Percentiles rank a stretch among this genome's conserved stretches.
phyloP scores from a whole-genome alignment of 2,329 filamentous ascomycete species.

The Knufia fluminis region DNA sequence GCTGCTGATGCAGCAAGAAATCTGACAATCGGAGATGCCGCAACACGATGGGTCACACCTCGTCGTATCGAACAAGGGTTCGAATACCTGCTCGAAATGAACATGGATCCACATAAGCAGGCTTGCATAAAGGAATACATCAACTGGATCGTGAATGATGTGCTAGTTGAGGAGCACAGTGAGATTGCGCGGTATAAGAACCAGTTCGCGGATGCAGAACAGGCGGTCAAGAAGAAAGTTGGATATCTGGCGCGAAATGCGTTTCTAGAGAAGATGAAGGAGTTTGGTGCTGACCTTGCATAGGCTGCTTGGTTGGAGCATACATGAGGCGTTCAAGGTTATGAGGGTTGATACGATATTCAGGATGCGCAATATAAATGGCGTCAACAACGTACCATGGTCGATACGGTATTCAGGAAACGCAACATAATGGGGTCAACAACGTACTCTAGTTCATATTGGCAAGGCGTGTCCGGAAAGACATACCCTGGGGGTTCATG shows the following conservation, averaged over 20 bases:
- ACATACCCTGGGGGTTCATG: too few species aligned
- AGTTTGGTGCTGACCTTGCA: background rate
- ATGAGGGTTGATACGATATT: too few species aligned
- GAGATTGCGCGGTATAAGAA: background rate
- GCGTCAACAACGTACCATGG: too few species aligned
- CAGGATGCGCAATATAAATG: too few species aligned
- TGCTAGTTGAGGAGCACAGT: background rate
- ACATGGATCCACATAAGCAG: background rate
- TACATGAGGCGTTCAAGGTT: background rate
- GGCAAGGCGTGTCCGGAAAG: too few species aligned
- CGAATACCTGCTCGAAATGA: constrained; percentile 5
- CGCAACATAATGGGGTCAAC: too few species aligned
- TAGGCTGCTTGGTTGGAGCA: constrained; percentile 4
- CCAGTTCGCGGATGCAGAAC: background rate
- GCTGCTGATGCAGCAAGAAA: background rate
- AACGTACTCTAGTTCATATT: too few species aligned
- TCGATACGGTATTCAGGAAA: too few species aligned
- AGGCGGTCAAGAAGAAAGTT: background rate
- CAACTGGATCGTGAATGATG: constrained; percentile 4
- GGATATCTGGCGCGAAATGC: background rate
- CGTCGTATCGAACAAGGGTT: constrained; percentile 8
- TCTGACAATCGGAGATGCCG: background rate
- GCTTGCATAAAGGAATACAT: background rate
- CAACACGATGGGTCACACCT: background rate
- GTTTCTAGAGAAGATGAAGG: background rate